Percentiles rank a stretch among this genome's conserved stretches.
phyloP scores from a whole-genome alignment of 1,284 basidiomycete genomes.

The Apiotrichum sp. region DNA sequence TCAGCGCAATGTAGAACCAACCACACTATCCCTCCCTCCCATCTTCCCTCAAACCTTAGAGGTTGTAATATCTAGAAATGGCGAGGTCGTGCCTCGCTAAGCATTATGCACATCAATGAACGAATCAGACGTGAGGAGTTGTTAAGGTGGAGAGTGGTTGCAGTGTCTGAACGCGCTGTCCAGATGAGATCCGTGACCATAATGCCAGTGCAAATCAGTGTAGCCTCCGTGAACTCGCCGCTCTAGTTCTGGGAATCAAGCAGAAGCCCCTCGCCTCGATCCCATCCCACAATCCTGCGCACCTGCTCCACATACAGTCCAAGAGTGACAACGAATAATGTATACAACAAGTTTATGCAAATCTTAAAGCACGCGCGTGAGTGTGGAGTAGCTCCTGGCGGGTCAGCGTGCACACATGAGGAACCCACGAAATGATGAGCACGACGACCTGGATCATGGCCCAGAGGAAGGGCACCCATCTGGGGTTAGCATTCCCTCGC shows the following conservation, averaged over 20 bases:
- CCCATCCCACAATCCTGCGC: too few relatives aligned
- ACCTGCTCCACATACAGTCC: too few relatives aligned
- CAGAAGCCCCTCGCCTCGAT: too few relatives aligned
- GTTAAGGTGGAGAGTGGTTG: too few relatives aligned
- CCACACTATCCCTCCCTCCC: neutral
- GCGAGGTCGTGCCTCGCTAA: neutral
- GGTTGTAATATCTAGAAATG: neutral
- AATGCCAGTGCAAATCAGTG: too few relatives aligned
- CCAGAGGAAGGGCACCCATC: constrained; percentile 76
- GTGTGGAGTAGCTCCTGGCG: constrained; percentile 35
- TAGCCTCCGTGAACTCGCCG: too few relatives aligned
- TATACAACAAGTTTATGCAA: too few relatives aligned
- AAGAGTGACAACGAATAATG: too few relatives aligned
- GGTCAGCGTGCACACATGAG: neutral
- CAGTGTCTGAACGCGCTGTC: too few relatives aligned
- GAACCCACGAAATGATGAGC: constrained; percentile 52
- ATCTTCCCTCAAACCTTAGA: neutral
- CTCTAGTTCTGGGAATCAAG: too few relatives aligned
- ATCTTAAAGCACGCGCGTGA: constrained; percentile 34
- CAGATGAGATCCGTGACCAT: too few relatives aligned
- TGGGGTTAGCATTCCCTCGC: constrained; percentile 33
- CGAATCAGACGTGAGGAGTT: too few relatives aligned
- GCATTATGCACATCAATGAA: neutral
- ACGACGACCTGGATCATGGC: constrained; percentile 63
- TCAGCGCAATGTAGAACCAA: neutral